These are phyloP conservation scores for Pleurostoma richardsiae DNA, from an alignment of 2,329 filamentous ascomycete genomes.

Conservation along the genomic window DNA sequence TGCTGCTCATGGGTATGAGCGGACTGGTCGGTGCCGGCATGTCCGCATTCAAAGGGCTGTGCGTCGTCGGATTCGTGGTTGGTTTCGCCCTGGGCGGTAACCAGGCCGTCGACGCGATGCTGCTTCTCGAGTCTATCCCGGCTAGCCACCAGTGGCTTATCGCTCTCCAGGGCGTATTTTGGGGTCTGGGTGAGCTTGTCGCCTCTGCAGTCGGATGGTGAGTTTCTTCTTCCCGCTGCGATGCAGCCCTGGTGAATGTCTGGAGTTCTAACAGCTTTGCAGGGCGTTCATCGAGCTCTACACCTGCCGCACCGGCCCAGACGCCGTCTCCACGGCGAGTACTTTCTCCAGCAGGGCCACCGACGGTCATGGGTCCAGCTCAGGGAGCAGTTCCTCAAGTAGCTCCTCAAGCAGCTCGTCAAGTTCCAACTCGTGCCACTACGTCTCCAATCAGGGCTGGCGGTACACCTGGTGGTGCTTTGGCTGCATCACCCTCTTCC, in stretches of 20 bases:
- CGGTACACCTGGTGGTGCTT: slow-evolving; percentile 4
- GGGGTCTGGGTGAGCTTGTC: neutral
- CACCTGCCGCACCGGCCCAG: slow-evolving; percentile 1
- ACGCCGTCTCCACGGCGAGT: neutral
- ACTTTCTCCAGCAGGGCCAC: neutral
- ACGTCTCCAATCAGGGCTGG: slow-evolving; percentile 4
- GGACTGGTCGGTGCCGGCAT: slow-evolving; percentile 2
- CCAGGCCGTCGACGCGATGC: slow-evolving; percentile 1
- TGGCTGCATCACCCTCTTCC: slow-evolving; percentile 4
- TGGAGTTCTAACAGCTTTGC: too few relatives aligned
- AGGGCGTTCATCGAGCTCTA: slow-evolving; percentile 1
- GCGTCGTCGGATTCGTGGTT: slow-evolving; percentile 2
- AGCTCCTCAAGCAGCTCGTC: neutral
- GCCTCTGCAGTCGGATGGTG: slow-evolving; percentile 2
- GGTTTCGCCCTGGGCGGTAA: slow-evolving; percentile 1
- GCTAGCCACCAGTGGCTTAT: slow-evolving; percentile 3
- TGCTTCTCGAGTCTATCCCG: slow-evolving; percentile 1
- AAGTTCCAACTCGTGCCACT: neutral
- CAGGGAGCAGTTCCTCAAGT: neutral
- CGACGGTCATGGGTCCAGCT: neutral
- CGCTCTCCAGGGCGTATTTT: neutral
- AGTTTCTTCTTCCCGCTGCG: too few relatives aligned
- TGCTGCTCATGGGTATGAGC: slow-evolving; percentile 3
- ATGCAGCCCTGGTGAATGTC: too few relatives aligned
- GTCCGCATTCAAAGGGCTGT: slow-evolving; percentile 1